These are phyloP conservation scores for Rhodamnia rubescens DNA, from an alignment of 345 rosid species.

Conservation along the genomic window DNA sequence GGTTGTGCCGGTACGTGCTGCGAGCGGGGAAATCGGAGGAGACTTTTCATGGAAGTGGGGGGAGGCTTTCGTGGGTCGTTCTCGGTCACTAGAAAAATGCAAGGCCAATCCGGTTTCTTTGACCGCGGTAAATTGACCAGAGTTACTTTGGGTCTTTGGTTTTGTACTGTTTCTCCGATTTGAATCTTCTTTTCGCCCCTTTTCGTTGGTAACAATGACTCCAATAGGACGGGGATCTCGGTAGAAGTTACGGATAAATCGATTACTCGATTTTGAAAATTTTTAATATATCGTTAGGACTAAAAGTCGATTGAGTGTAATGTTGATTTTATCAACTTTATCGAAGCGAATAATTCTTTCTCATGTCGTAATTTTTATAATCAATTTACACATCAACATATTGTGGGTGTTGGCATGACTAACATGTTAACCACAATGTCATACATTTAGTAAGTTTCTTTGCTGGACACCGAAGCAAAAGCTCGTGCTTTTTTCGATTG, in stretches of 20 bases:
- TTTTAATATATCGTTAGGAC: too few species aligned
- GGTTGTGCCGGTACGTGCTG: background rate
- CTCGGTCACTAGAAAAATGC: background rate
- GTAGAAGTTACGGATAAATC: too few species aligned
- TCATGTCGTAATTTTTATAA: too few species aligned
- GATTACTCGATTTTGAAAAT: too few species aligned
- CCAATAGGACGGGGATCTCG: too few species aligned
- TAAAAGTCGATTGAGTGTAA: too few species aligned
- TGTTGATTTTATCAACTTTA: too few species aligned
- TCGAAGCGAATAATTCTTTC: too few species aligned
- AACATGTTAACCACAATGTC: too few species aligned
- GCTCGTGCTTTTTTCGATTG: background rate
- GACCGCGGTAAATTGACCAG: background rate
- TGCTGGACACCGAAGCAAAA: background rate
- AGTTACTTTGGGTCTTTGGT: background rate
- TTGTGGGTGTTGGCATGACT: too few species aligned
- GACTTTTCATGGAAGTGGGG: background rate
- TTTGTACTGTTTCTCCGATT: background rate
- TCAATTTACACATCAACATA: too few species aligned
- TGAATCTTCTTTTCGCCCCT: background rate
- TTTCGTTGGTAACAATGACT: background rate
- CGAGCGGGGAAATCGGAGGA: background rate
- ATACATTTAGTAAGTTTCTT: background rate
- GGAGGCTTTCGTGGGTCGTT: background rate
- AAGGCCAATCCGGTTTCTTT: background rate